Percentiles rank a stretch among this genome's conserved stretches.
Conservation (phyloP, 441 rosid genomes). For the Viola pubescens region DNA sequence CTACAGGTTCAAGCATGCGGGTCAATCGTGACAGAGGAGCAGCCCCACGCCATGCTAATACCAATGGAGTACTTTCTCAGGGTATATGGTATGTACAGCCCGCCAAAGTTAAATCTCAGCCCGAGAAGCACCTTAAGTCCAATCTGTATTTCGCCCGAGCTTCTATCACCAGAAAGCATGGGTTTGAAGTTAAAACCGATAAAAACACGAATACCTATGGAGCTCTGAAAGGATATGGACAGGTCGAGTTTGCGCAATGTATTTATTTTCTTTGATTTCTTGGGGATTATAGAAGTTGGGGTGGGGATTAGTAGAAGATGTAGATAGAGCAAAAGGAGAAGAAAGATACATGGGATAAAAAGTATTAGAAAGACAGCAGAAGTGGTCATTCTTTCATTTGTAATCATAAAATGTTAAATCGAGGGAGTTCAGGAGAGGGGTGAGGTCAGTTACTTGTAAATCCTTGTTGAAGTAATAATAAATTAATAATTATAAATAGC, state of each 20-base stretch:
- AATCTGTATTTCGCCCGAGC: slow-evolving; percentile 75
- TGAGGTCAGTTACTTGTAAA: slow-evolving; percentile 25
- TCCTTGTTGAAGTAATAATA: slow-evolving; percentile 6
- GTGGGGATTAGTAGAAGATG: slow-evolving; percentile 20
- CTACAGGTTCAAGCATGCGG: slow-evolving; percentile 93
- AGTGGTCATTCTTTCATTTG: slow-evolving; percentile 36
- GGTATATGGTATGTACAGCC: slow-evolving; percentile 73
- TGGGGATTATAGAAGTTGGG: slow-evolving; percentile 4
- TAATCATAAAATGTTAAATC: slow-evolving; percentile 19
- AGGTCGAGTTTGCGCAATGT: slow-evolving; percentile 14
- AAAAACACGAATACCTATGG: slow-evolving; percentile 49
- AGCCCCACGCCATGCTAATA: slow-evolving; percentile 92
- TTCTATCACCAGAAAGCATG: slow-evolving; percentile 97
- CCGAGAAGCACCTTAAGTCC: slow-evolving; percentile 92
- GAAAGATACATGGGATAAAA: slow-evolving; percentile 12
- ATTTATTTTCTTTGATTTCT: slow-evolving; percentile 19
- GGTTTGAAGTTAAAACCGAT: slow-evolving; percentile 93
- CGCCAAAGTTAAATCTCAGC: slow-evolving; percentile 52
- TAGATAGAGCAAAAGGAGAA: slow-evolving; percentile 30
- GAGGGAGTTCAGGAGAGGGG: slow-evolving; percentile 11
- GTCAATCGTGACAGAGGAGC: slow-evolving; percentile 93
- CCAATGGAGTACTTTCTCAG: slow-evolving; percentile 86
- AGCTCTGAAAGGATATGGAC: slow-evolving; percentile 19
- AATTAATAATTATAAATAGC: slow-evolving; percentile 4
- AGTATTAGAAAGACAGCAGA: slow-evolving; percentile 28